These are phyloP conservation scores for Paradendryphiella salina DNA, from an alignment of 2,329 filamentous ascomycete genomes.

Conservation along the genomic window DNA sequence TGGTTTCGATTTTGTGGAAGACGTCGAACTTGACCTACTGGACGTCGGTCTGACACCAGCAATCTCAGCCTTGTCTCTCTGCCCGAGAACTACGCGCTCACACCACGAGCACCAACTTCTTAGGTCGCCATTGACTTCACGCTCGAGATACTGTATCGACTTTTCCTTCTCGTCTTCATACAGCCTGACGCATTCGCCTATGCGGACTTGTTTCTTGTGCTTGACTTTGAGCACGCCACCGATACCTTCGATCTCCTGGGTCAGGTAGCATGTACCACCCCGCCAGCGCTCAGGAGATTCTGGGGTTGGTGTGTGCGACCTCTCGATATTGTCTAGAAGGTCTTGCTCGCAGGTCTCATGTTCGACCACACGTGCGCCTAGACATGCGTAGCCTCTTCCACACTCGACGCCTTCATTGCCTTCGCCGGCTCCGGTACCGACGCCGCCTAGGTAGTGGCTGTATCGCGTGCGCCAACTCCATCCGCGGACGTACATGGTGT, in stretches of 20 bases:
- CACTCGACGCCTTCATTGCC: constrained; percentile 87
- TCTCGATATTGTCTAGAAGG: constrained; percentile 60
- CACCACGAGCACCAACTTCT: constrained; percentile 96
- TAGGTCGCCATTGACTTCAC: constrained; percentile 69
- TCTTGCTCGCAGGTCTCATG: constrained; percentile 84
- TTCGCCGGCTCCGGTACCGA: constrained; percentile 85
- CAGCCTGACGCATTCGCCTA: constrained; percentile 84
- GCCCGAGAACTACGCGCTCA: constrained; percentile 69
- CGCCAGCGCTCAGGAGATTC: constrained; percentile 50
- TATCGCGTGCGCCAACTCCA: constrained; percentile 92
- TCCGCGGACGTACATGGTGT: constrained; percentile 65
- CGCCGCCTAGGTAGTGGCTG: constrained; percentile 72
- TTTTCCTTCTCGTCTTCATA: constrained; percentile 64
- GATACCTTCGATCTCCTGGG: constrained; percentile 89
- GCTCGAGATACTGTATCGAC: constrained; percentile 62
- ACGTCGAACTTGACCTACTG: constrained; percentile 25
- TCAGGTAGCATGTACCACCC: constrained; percentile 73
- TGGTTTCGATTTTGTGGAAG: constrained; percentile 9
- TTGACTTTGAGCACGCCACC: constrained; percentile 87
- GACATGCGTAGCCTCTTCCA: constrained; percentile 74
- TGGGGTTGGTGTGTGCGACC: constrained; percentile 31
- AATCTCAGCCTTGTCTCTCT: constrained; percentile 47
- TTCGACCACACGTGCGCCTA: constrained; percentile 76
- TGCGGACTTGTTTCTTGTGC: constrained; percentile 76
- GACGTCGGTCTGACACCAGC: constrained; percentile 21